Conservation (phyloP, 176 grass and related monocot species). For the Olyra latifolia region DNA sequence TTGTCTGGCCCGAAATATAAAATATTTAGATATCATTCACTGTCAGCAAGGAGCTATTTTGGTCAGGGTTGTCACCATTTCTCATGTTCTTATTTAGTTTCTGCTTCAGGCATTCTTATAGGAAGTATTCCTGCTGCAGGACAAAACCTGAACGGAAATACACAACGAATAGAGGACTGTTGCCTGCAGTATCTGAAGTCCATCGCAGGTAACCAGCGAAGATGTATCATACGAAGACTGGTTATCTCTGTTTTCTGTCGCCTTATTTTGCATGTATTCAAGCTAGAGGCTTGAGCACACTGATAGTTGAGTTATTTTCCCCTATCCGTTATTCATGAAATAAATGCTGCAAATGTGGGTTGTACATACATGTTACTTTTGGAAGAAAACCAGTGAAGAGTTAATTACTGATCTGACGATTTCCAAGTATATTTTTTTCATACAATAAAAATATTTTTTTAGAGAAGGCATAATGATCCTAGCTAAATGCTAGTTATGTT, state of each 20-base stretch:
- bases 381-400: neutral
- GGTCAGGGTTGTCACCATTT: neutral
- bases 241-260: neutral
- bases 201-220: neutral
- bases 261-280: neutral
- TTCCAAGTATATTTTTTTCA: neutral
- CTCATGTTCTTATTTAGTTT: constrained; percentile 10
- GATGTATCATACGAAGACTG: constrained; percentile 7
- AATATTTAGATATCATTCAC: neutral
- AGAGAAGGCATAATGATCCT: constrained; percentile 7
- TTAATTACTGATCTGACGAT: neutral
- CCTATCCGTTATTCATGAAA: constrained; percentile 6
- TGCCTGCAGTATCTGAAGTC: neutral
- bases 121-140: constrained; percentile 6
- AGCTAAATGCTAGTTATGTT: neutral
- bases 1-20: neutral
- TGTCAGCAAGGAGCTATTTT: neutral
- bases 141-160: neutral
- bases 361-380: constrained; percentile 8
- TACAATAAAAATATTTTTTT: neutral
- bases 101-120: constrained; percentile 24
- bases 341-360: constrained; percentile 23
- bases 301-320: constrained; percentile 8
- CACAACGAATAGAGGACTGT: neutral
- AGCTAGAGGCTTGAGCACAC: neutral